Evolutionary conservation across 164 flowering plant species (phyloP).

Genomic region (Tetracentron sinense): DNA sequence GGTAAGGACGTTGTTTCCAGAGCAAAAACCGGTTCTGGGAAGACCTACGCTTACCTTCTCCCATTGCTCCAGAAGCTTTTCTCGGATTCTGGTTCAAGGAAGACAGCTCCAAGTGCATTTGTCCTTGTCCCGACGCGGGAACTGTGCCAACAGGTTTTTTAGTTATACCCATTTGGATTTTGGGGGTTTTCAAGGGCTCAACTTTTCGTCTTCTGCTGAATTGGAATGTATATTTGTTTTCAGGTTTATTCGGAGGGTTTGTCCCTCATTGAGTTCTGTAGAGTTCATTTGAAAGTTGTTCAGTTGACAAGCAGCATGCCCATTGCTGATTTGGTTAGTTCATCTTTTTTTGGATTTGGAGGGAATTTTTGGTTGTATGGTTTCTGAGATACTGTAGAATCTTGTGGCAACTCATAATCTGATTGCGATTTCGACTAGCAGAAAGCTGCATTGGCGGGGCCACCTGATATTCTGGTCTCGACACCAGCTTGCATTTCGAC

Average conservation of each 20-base stretch:
- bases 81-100: constrained; percentile 33
- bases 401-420: too few relatives aligned
- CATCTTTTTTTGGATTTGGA: not conserved
- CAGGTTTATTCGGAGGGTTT: constrained; percentile 71
- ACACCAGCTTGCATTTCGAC: constrained; percentile 82
- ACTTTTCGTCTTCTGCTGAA: not conserved
- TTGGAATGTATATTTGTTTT: not conserved
- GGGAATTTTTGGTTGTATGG: too few relatives aligned
- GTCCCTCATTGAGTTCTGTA: constrained; percentile 66
- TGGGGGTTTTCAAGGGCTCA: not conserved
- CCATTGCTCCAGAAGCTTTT: constrained; percentile 90
- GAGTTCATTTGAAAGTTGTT: constrained; percentile 71
- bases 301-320: constrained; percentile 66
- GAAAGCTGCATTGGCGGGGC: constrained; percentile 69
- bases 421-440: constrained; percentile 34
- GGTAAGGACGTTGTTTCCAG: constrained; percentile 93
- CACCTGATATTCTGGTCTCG: constrained; percentile 76
- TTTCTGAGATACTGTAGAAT: too few relatives aligned
- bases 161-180: not conserved
- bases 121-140: constrained; percentile 89
- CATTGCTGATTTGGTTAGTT: constrained; percentile 66
- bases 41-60: constrained; percentile 88
- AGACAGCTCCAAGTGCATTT: constrained; percentile 58
- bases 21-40: constrained; percentile 96
- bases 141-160: constrained; percentile 69